phyloP scores from a whole-genome alignment of 352 stramenopile species.

The Aphanomyces euteiches region DNA sequence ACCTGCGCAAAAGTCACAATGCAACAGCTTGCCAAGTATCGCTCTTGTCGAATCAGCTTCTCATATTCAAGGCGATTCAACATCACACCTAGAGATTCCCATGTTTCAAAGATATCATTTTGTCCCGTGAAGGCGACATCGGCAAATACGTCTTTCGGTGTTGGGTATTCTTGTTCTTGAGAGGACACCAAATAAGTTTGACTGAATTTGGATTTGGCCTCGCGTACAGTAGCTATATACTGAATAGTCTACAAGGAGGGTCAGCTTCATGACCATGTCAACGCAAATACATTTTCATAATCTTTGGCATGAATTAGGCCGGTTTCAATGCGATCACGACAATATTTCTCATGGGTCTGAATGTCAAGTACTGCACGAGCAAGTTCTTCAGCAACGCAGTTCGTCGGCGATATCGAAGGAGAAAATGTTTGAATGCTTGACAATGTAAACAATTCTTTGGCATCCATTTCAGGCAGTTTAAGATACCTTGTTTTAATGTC shows the following conservation, averaged over 20 bases:
- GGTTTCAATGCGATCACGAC: not conserved
- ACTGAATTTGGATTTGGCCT: not conserved
- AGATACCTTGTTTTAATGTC: not conserved
- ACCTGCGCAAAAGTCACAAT: too few relatives aligned
- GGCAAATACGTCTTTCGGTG: not conserved
- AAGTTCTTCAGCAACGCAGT: not conserved
- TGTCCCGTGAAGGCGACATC: constrained; percentile 1
- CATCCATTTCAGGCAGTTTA: not conserved
- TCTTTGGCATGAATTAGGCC: constrained; percentile 8
- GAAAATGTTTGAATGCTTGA: not conserved
- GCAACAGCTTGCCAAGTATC: too few relatives aligned
- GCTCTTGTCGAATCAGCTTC: too few relatives aligned
- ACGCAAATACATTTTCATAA: not conserved
- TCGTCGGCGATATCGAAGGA: not conserved
- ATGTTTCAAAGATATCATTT: not conserved
- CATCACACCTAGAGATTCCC: constrained; percentile 7
- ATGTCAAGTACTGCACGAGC: not conserved
- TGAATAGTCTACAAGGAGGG: too few relatives aligned
- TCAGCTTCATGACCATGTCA: too few relatives aligned
- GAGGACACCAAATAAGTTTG: not conserved
- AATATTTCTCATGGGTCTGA: constrained; percentile 3
- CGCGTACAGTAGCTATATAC: too few relatives aligned
- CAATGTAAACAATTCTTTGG: not conserved
- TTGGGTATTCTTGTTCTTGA: not conserved
- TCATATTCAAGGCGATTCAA: not conserved